Evolutionary conservation across 768 basidiomycete genomes (phyloP), one percentile per base, ranked within the genome.

Genomic region (Pulveroboletus sp.): DNA sequence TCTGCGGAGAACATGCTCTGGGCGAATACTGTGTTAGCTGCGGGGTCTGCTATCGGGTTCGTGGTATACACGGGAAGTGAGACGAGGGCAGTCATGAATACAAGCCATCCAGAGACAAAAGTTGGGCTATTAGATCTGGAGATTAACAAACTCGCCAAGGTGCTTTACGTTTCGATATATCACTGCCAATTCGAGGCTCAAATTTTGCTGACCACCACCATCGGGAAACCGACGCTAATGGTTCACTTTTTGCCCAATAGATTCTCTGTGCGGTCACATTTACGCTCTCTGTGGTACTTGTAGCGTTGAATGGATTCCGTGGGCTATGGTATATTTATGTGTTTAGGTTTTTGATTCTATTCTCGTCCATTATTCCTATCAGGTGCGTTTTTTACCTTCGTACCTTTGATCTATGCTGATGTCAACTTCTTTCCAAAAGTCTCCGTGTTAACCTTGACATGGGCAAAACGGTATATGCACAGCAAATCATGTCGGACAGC

Each of bases 331-430:
- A 93, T 65, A 85, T 97, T 57, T 97, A 97, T 63, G 86, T 97
- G 28, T 88, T 97, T 71, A 82, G 96, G 17, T 99, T 99, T 69
- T 76, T 99, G 46, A 98, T 99, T 63, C 77, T 99, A 18, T 99
- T 98, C 72, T 97, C 95, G 43, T 95, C 93, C 27, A 99, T 99
- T 68, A 98, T 99, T 63, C 95, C 96, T 24, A 99, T 99, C 71
- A 95, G 93, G 95, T 91, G 43, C 47, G 85, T 66, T 45, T 38
- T n/a, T 38, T 8, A 12, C 14, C 15, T 21, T 43, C 43, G 18
- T 26, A 37, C 31, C 10, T 6, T 12, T 15, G 27, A 30, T 26
- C 24, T 3, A 27, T 46, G 18, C 24, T 21, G n/a, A 27, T 32
- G 11, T 49, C 56, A 15, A 51, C 30, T 1, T 39, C 17, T 46